Evolutionary conservation across 352 stramenopile genomes (phyloP), one percentile per base, ranked within the genome.

Genomic region (Saprolegnia diclina): DNA sequence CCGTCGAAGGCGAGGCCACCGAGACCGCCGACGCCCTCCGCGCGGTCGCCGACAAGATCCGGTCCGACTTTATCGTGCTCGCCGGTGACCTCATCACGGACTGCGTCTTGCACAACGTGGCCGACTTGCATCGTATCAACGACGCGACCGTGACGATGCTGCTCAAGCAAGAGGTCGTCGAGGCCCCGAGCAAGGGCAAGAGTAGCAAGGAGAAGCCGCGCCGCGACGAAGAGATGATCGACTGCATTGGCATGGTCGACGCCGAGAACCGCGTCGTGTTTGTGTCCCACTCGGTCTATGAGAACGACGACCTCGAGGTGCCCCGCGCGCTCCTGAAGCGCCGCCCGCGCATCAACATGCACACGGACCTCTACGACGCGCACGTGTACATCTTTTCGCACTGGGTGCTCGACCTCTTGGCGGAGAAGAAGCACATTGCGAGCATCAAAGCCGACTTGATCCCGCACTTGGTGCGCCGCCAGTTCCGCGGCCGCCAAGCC

Each of bases 321-420:
- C 71, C 82, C 74, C 90, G 91, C 78, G 79, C 79, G 57, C 75
- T 93, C 44, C 78, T 89, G 54, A 89, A 91, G 77, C 78, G 83
- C 52, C 78, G 79, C 29, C 81, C 78, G 62, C 80, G 86, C 65
- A 81, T 93, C 54, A 81, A 85, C 63, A 74, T 93, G 57, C 85
- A 89, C 73, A 83, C 83, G 73, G 83, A 93, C 44, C 73, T 92
- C 57, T 92, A 91, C 71, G 85, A 93, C 63, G 75, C 80, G 45
- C 85, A 93, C 70, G 84, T 93, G 48, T 93, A 92, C 79, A 87
- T 93, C 64, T 93, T 93, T 63, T 84, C 85, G 50, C 83, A 91
- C 71, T 91, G 85, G 83, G 83, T 93, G 53, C 65, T 93, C 10
- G 81, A 91, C 35, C 71, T 91, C 44, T 59, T 93, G 65, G 71